Evolutionary conservation across 768 basidiomycete genomes (phyloP).

Genomic region (Sarcodon sp.): DNA sequence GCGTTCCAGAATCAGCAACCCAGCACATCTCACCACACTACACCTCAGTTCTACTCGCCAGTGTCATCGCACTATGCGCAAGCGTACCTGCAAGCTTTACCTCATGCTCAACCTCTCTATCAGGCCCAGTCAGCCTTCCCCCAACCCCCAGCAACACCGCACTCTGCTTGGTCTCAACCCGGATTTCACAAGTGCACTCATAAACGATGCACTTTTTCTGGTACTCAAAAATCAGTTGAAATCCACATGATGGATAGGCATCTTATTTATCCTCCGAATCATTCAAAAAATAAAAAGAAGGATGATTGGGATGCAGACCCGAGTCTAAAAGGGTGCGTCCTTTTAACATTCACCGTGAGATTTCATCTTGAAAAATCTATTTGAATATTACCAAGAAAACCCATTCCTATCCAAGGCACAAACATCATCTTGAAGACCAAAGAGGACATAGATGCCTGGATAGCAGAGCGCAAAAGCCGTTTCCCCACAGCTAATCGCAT

Average conservation of each 20-base stretch:
- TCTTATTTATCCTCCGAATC: slow-evolving; percentile 66
- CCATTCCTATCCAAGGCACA: slow-evolving; percentile 69
- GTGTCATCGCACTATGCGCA: slow-evolving; percentile 21
- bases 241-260: slow-evolving; percentile 87
- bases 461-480: slow-evolving; percentile 75
- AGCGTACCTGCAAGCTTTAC: slow-evolving; percentile 7
- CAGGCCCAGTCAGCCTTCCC: not conserved
- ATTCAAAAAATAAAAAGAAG: slow-evolving; percentile 42
- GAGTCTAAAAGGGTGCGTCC: slow-evolving; percentile 57
- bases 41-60: slow-evolving; percentile 3
- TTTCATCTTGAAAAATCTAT: slow-evolving; percentile 2
- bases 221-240: slow-evolving; percentile 60
- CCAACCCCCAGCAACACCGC: slow-evolving; percentile 2
- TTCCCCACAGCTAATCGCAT: slow-evolving; percentile 66
- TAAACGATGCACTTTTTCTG: slow-evolving; percentile 52
- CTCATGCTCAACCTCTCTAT: not conserved
- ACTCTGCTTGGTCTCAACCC: slow-evolving; percentile 43
- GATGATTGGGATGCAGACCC: slow-evolving; percentile 76
- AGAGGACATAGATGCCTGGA: slow-evolving; percentile 75
- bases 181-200: slow-evolving; percentile 51
- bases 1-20: not conserved
- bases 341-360: slow-evolving; percentile 1
- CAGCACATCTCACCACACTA: not conserved
- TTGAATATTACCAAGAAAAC: slow-evolving; percentile 35
- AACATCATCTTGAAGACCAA: slow-evolving; percentile 65